A percentile compares a stretch with the other conserved stretches of the same genome.
phyloP scores from a whole-genome alignment of 2,329 filamentous ascomycete species.

The Teratosphaeria pseudoeucalypti region DNA sequence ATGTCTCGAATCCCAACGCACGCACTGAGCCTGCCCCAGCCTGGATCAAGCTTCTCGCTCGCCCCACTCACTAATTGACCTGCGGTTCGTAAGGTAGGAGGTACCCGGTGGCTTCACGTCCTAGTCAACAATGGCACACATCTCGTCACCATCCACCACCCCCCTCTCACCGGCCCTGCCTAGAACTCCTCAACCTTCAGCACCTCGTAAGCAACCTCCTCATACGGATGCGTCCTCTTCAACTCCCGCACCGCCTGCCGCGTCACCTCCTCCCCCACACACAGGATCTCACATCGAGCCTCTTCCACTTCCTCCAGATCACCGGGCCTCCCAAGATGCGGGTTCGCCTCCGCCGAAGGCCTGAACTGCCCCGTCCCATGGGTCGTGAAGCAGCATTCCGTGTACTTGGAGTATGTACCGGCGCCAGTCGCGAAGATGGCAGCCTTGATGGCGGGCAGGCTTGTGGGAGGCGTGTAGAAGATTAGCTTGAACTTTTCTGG shows the following conservation, averaged over 20 bases:
- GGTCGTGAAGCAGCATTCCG: constrained; percentile 26
- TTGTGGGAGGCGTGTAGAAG: constrained; percentile 33
- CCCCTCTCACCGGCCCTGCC: neutral
- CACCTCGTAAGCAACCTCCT: constrained; percentile 36
- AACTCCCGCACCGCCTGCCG: constrained; percentile 51
- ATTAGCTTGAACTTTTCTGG: constrained; percentile 31
- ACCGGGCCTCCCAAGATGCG: constrained; percentile 50
- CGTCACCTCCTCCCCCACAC: constrained; percentile 47
- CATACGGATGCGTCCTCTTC: constrained; percentile 44
- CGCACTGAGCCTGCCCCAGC: too few species aligned
- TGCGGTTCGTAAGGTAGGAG: too few species aligned
- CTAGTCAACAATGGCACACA: too few species aligned
- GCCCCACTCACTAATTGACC: too few species aligned
- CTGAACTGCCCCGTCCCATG: constrained; percentile 55
- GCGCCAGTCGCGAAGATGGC: constrained; percentile 39
- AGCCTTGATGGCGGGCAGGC: constrained; percentile 29
- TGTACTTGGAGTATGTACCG: constrained; percentile 34
- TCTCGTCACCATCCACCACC: neutral
- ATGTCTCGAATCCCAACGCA: too few species aligned
- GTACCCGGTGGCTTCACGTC: neutral
- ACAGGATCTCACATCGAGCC: constrained; percentile 52
- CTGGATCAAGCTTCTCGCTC: too few species aligned
- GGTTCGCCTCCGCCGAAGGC: constrained; percentile 51
- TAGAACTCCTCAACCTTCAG: constrained; percentile 31
- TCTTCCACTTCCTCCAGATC: constrained; percentile 51